Conservation (phyloP, 257 asterid genomes). For the Agastache rugosa region DNA sequence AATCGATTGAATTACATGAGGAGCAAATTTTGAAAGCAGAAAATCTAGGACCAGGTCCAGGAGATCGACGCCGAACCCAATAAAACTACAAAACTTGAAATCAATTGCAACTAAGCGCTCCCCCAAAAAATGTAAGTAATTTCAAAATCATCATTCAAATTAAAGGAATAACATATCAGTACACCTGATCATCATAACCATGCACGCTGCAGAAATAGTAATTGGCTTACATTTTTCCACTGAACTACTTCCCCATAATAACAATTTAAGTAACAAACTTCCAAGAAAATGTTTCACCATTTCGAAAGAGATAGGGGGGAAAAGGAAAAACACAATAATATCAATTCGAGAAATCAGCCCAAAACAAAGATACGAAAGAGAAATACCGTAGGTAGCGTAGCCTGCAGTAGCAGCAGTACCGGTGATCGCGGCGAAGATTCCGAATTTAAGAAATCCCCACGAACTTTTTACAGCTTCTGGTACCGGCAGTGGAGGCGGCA, state of each 20-base stretch:
- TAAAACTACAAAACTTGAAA: constrained; percentile 1
- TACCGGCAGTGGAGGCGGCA: constrained; percentile 43
- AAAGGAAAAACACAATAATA: background rate
- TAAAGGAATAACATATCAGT: background rate
- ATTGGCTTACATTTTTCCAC: constrained; percentile 3
- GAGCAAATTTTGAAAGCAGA: background rate
- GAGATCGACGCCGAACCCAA: background rate
- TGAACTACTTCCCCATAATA: background rate
- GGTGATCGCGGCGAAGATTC: constrained; percentile 55
- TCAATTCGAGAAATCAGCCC: constrained; percentile 10
- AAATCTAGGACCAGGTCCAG: constrained; percentile 8
- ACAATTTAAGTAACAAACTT: background rate
- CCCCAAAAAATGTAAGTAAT: background rate
- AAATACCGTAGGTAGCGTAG: constrained; percentile 76
- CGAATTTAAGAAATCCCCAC: constrained; percentile 64
- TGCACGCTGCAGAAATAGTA: constrained; percentile 13
- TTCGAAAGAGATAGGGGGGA: background rate
- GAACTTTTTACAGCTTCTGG: constrained; percentile 53
- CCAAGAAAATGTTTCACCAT: background rate
- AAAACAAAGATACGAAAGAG: constrained; percentile 4
- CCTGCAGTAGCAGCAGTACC: constrained; percentile 73
- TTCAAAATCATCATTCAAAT: background rate
- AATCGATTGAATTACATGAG: background rate
- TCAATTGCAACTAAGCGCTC: background rate
- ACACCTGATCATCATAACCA: background rate